Base-by-base conservation (phyloP, 495 filamentous ascomycete genomes). In the Penicillium argentinense region DNA sequence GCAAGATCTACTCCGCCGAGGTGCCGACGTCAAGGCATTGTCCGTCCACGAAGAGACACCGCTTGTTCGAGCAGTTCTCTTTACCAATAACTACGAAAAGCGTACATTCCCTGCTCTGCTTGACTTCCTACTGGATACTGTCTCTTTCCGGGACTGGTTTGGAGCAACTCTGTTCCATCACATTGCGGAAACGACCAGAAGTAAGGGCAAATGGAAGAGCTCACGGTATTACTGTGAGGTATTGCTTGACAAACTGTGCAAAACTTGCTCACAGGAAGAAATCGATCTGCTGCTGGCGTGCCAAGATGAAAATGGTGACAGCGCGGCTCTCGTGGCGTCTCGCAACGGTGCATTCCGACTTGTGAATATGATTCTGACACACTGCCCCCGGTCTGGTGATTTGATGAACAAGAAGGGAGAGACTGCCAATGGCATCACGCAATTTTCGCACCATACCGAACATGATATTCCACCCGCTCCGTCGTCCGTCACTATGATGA, bases 11-110 rank as follows among this genome's bases (percentile, higher is more conserved):
- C 83, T 92, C 47, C 77, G 79, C 9, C 87, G 88, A 41, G 82
- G 84, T 25, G 91, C 91, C 8, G 79, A 81, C 42, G 40, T 68
- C 11, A 80, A 79, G 23, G 75, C 79, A 5, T 73, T 82, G 37
- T 92, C 91, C 32, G 70, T 81, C 14, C 85, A 88, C 38, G 91
- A 91, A 42, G 93, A 97, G 66, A 97, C 95, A 0, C 91, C 95
- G 0, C 77, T 98, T 34, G 95, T 97, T 76, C 84, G 91, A n/a
- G 85, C 87, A 12, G 91, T 97, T 22, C 74, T 91, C 45, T 98
- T 97, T 58, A 97, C 91, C 26, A 98, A 98, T 63, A 95, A 92
- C 57, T 90, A 86, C 64, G 92, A 97, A 56, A 93, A 88, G 63
- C 75, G 86, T 41, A 90, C 87, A 1, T 96, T 97, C 64, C 83